Base-by-base conservation (phyloP, 495 filamentous ascomycete genomes). In the Ramalina intermedia region DNA sequence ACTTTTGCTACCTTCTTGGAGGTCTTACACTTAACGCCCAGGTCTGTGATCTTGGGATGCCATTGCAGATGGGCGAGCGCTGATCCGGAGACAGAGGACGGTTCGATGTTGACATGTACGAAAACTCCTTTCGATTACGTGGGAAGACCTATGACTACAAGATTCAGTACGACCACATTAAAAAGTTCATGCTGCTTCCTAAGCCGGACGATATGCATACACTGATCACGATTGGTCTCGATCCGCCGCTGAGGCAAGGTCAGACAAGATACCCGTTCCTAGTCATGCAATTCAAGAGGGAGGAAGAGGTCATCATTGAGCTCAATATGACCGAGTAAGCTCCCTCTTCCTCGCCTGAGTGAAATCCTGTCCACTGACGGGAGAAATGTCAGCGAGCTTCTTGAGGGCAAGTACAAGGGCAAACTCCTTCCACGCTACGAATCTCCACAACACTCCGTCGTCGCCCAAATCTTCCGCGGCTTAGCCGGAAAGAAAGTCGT, bases 101-200 rank as follows among this genome's bases (percentile, higher is more conserved):
- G 44, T 99, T 96, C 74, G 93, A 96, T 65, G 94, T 96, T 72
- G 93, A 96, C 63, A 95, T 99, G 86, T 99, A 96, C 75, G 93
- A 96, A 62, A 79, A 80, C 1, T 96, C 93, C 5, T 96, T 99
- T 77, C 83, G 93, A 49, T 78, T 99, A 49, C 90, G 93, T 43
- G 93, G 93, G 44, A 96, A 96, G 67, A 99, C 93, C 27, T 99
- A 99, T 73, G 93, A 96, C 71, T 99, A 99, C 78, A 99, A 99
- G 74, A 95, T 99, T 53, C 87, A 94, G 67, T 99, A 94, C 62
- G 84, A 95, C 33, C 74, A 79, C 33, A 86, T 96, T 69, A 99
- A 99, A 71, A 96, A 96, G 66, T 96, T 96, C 65, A 93, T 99
- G 78, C 72, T 95, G 47, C 79, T 99, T 6, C 93, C 93, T 5